Evolutionary conservation across 495 filamentous ascomycete genomes (phyloP).

Genomic region (Aspergillus cristatus): DNA sequence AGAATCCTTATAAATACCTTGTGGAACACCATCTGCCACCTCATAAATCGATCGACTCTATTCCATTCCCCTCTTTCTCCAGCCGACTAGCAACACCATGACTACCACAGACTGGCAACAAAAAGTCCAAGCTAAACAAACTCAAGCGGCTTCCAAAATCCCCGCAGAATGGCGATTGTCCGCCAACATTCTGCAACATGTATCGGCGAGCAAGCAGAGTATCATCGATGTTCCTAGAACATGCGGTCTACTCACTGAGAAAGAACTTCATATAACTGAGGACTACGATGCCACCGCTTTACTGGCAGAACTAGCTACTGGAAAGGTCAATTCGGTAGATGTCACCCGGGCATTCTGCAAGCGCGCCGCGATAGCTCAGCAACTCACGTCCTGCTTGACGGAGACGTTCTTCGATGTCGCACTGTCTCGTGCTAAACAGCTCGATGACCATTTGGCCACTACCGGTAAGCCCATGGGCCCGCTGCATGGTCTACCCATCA

Average conservation of each 20-base stretch:
- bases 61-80: too few species aligned
- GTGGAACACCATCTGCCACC: too few species aligned
- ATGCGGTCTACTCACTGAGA: slow-evolving; percentile 35
- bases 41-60: too few species aligned
- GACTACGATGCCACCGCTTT: slow-evolving; percentile 37
- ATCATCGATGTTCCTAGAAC: slow-evolving; percentile 28
- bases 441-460: slow-evolving; percentile 23
- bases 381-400: slow-evolving; percentile 44
- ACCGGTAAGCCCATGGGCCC: slow-evolving; percentile 41
- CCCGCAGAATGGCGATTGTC: slow-evolving; percentile 33
- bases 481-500: slow-evolving; percentile 55
- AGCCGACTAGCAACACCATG: too few species aligned
- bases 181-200: slow-evolving; percentile 7
- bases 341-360: slow-evolving; percentile 51
- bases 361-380: slow-evolving; percentile 28
- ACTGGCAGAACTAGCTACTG: slow-evolving; percentile 11
- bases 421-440: slow-evolving; percentile 19
- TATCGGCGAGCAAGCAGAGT: slow-evolving; percentile 4
- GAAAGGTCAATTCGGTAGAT: slow-evolving; percentile 37
- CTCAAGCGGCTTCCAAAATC: slow-evolving; percentile 29
- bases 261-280: slow-evolving; percentile 49
- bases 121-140: slow-evolving; percentile 24
- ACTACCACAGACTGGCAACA: slow-evolving; percentile 15
- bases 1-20: too few species aligned
- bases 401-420: slow-evolving; percentile 45